Percentiles rank a stretch among this genome's conserved stretches.
Conservation (phyloP, 2,329 filamentous ascomycete genomes). For the Aspergillus candidus region DNA sequence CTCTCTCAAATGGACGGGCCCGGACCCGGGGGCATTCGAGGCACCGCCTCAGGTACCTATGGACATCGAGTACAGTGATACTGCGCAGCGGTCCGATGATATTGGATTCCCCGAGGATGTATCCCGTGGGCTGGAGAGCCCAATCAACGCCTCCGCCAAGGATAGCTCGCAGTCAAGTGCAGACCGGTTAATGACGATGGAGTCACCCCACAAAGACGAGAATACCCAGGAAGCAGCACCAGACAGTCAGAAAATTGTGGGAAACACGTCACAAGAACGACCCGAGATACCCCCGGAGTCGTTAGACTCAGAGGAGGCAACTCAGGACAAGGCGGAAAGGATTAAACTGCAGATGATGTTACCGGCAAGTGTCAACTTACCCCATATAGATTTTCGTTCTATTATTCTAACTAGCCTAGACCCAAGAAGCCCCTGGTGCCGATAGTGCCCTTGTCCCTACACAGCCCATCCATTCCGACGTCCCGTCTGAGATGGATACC, state of each 20-base stretch:
- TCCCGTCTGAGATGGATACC: constrained; percentile 3
- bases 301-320: constrained; percentile 7
- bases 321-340: constrained; percentile 24
- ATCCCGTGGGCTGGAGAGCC: background rate
- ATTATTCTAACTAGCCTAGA: constrained; percentile 7
- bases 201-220: too few relatives aligned
- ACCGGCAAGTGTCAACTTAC: constrained; percentile 10
- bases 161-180: too few relatives aligned
- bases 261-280: too few relatives aligned
- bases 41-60: constrained; percentile 20
- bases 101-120: constrained; percentile 19
- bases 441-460: constrained; percentile 26
- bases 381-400: background rate
- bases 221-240: constrained; percentile 18
- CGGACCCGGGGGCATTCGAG: constrained; percentile 19
- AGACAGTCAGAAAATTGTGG: constrained; percentile 16
- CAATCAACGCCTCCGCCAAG: too few relatives aligned
- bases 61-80: constrained; percentile 26
- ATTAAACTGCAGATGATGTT: constrained; percentile 29
- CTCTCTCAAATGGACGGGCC: constrained; percentile 27
- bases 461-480: constrained; percentile 15
- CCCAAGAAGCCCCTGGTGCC: constrained; percentile 17
- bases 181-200: background rate
- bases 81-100: constrained; percentile 18
- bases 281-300: too few relatives aligned